Conservation (phyloP, 2,329 filamentous ascomycete genomes). For the Podosphaera fusca region DNA sequence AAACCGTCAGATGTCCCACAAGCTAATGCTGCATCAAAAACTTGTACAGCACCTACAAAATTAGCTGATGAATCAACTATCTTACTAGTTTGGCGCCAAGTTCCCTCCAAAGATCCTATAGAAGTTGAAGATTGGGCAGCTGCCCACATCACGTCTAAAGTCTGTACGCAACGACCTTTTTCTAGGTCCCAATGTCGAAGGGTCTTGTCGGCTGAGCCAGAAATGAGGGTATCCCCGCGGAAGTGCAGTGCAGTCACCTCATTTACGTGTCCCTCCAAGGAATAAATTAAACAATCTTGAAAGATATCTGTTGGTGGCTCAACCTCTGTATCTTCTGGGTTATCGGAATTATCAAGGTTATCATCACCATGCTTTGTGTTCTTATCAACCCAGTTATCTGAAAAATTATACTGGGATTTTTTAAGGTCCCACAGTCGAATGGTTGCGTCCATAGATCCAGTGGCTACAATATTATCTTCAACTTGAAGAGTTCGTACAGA, state of each 20-base stretch:
- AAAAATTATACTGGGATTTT: conserved; percentile 61
- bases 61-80: conserved; percentile 48
- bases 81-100: conserved; percentile 51
- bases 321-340: conserved; percentile 41
- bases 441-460: conserved; percentile 82
- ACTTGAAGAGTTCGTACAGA: conserved; percentile 85
- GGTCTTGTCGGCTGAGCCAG: conserved; percentile 91
- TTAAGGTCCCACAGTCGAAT: conserved; percentile 90
- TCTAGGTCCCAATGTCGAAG: conserved; percentile 93
- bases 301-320: conserved; percentile 58
- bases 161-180: conserved; percentile 93
- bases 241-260: conserved; percentile 91
- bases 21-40: conserved; percentile 85
- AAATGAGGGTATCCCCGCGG: conserved; percentile 70
- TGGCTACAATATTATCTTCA: conserved; percentile 85
- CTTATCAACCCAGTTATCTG: conserved; percentile 25
- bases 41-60: conserved; percentile 85
- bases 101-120: conserved; percentile 33
- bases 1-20: conserved; percentile 95
- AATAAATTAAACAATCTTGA: conserved; percentile 73
- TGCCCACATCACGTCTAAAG: conserved; percentile 92
- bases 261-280: conserved; percentile 72
- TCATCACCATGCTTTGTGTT: conserved; percentile 38
- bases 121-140: conserved; percentile 68
- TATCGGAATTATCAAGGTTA: conserved; percentile 44